phyloP scores from a whole-genome alignment of 805 yeast species.

The Martiniozyma abietophila region DNA sequence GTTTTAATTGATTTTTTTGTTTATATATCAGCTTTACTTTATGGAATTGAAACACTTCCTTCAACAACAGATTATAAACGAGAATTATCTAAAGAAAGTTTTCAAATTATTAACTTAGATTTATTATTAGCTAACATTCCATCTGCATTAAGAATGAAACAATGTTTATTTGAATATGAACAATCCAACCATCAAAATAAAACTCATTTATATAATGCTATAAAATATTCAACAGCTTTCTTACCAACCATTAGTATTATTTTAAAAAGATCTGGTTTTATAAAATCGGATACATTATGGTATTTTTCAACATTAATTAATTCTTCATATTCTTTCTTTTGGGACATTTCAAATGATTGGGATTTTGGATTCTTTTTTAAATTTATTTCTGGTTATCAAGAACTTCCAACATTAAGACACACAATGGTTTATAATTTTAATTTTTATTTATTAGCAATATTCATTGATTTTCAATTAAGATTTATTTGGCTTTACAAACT shows the following conservation, averaged over 20 bases:
- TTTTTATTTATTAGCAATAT: slow-evolving; percentile 49
- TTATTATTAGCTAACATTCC: slow-evolving; percentile 40
- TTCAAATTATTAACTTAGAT: slow-evolving; percentile 23
- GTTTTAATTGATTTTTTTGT: slow-evolving; percentile 65
- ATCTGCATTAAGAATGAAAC: slow-evolving; percentile 64
- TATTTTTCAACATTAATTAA: slow-evolving; percentile 41
- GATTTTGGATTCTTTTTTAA: slow-evolving; percentile 45
- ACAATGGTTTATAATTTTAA: slow-evolving; percentile 23
- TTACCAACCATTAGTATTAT: slow-evolving; percentile 39
- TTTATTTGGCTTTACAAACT: slow-evolving; percentile 67
- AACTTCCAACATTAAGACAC: slow-evolving; percentile 21
- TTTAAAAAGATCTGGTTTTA: slow-evolving; percentile 20
- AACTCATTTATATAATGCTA: slow-evolving; percentile 58
- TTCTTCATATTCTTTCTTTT: slow-evolving; percentile 68
- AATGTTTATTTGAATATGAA: slow-evolving; percentile 65
- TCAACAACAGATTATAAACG: slow-evolving; percentile 12
- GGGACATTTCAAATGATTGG: slow-evolving; percentile 95
- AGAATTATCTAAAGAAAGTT: slow-evolving; percentile 25
- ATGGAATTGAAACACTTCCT: slow-evolving; percentile 28
- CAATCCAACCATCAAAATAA: slow-evolving; percentile 34
- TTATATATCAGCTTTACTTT: slow-evolving; percentile 38
- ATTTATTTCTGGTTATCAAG: slow-evolving; percentile 14
- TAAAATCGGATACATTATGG: slow-evolving; percentile 31
- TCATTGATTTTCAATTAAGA: slow-evolving; percentile 55
- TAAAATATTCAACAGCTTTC: slow-evolving; percentile 62